Base-by-base conservation (phyloP, 345 rosid genomes). In the Citrus reticulata region DNA sequence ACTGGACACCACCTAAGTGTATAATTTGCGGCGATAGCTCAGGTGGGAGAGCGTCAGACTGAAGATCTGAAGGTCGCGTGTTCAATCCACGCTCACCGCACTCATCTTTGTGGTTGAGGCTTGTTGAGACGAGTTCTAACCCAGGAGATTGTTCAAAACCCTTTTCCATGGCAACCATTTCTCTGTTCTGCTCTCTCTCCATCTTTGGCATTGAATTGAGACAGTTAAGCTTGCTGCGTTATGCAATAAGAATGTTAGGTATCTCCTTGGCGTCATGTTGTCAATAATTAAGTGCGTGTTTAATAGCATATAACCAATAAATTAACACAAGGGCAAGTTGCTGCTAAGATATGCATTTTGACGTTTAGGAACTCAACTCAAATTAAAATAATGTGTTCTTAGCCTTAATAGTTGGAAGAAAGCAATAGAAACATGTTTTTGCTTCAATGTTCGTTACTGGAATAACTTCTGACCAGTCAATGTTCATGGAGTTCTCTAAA, bases 31-130 rank as follows among this genome's bases (percentile, higher is more conserved):
- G 93, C 89, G 90, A 88, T 90, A 90, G 96, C 93, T 92, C 90
- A 92, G 90, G 86, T 89, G 95, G 94, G 95, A 90, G 97, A 92
- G 97, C 91, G 88, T 94, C 94, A 91, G 95, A 92, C 93, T 91
- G 94, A 94, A 92, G 97, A 92, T 94, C 94, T 94, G 97, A 91
- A 91, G 97, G 98, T 90, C 90, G 90, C 90, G 90, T 92, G 97
- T 94, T 94, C 98, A 90, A 87, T 92, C 94, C 89, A 92, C 87
- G 95, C 89, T 90, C 95, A 90, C 94, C 71, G 76, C 80, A 51
- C 25, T 57, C 80, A 78, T 87, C 84, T 78, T 70, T 66, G 64
- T 82, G 83, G 17, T 82, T 40, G 70, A 81, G 82, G 81, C 71
- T 77, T 82, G 75, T 74, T 77, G 68, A 61, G 70, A 54, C 61